Base-by-base conservation (phyloP, 371 early-diverging fungal genomes). In the Rhizopus arrhizus region DNA sequence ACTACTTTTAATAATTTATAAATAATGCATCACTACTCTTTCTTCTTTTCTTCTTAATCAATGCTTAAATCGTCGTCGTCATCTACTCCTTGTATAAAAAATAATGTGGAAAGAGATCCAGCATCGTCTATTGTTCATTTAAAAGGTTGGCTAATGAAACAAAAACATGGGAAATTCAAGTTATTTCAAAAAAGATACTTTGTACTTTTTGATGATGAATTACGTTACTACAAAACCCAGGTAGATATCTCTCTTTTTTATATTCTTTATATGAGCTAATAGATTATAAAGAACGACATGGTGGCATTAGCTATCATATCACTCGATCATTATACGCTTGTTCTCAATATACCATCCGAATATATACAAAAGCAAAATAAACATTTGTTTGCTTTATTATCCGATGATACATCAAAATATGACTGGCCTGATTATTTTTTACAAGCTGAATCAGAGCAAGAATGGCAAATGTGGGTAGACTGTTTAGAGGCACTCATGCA, bases 131-230 rank as follows among this genome's bases (percentile, higher is more conserved):
- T 47, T 11, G 31, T 58, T 41, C 49, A 41, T 47, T 16, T 64
- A 6, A 53, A 69, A 53, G 78, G 78, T 9, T 78, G 69, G 62
- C 53, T 78, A 16, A 59, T 66, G 58, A 78, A 78, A 59, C 78
- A 78, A 59, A 63, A 70, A 28, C 78, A 78, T 56, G 75, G 78
- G 43, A 62, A 69, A 46, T 70, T 66, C 31, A 73, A 58, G 53
- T 43, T 58, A 13, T 69, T 65, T 65, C 15, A 56, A 3, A 64
- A 58, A 32, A 35, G 69, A 34, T 69, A 65, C 16, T 69, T 69
- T 51, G 54, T 64, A 10, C 33, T 65, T 12, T 63, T 66, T 43
- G 56, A 50, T 13, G 49, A 59, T 22, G 60, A 61, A 31, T 40
- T 57, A 45, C 46, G 68, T 49, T 64, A 58, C 28, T 65, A 59